These are phyloP conservation scores for Asterochloris sp. DNA, from an alignment of 139 green algal genomes.

Conservation along the genomic window DNA sequence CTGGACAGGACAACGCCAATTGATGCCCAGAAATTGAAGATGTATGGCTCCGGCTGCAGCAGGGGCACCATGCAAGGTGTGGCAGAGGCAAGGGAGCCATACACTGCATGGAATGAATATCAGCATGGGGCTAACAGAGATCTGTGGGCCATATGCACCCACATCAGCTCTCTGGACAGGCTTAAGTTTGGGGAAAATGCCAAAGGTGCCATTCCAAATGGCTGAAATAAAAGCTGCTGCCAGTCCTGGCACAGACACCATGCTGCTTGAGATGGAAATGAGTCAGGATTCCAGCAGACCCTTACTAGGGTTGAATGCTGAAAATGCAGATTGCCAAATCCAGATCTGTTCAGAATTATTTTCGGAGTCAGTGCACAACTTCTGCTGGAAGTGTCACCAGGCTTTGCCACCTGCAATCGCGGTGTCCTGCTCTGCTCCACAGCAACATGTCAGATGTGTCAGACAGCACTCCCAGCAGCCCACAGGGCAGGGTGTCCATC, in stretches of 20 bases:
- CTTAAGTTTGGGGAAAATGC: conserved; percentile 3
- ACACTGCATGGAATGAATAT: not conserved
- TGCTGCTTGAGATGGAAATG: not conserved
- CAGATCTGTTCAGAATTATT: no score
- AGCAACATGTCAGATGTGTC: no score
- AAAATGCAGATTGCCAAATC: no score
- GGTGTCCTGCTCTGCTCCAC: no score
- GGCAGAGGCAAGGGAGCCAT: not conserved
- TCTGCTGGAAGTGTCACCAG: no score
- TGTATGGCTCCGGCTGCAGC: not conserved
- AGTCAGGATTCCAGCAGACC: no score
- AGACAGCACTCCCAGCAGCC: no score
- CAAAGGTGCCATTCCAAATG: not conserved
- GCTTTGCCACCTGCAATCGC: no score
- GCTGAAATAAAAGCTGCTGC: not conserved
- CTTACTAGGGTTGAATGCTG: no score
- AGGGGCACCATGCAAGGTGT: not conserved
- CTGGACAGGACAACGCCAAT: conserved; percentile 1
- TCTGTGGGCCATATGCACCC: not conserved
- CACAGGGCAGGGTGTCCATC: no score
- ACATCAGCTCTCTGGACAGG: not conserved
- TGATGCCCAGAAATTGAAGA: conserved; percentile 16
- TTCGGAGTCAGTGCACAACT: no score
- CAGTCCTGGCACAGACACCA: not conserved
- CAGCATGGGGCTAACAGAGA: not conserved